These are phyloP conservation scores for Puccinia hordei DNA, from an alignment of 1,284 basidiomycete genomes.

Conservation along the genomic window DNA sequence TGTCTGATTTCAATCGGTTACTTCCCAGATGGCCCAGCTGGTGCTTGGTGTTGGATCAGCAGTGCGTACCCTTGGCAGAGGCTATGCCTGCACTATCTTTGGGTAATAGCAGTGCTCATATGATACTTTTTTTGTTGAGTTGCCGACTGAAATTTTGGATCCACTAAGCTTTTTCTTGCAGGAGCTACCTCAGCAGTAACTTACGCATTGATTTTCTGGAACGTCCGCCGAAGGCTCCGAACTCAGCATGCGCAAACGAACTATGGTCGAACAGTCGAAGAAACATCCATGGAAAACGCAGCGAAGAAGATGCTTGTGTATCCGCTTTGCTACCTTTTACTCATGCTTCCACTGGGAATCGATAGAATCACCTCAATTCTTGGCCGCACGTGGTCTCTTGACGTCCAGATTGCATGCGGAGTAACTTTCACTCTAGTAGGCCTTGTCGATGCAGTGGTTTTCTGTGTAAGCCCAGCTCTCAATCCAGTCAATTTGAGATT, in stretches of 20 bases:
- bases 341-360: constrained; percentile 39
- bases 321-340: constrained; percentile 45
- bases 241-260: constrained; percentile 11
- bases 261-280: constrained; percentile 24
- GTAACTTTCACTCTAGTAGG: constrained; percentile 36
- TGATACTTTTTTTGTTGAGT: background rate
- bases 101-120: constrained; percentile 4
- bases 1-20: background rate
- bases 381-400: constrained; percentile 27
- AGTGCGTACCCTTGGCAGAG: constrained; percentile 26
- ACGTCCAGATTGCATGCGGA: constrained; percentile 45
- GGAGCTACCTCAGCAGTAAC: constrained; percentile 32
- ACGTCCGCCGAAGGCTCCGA: constrained; percentile 31
- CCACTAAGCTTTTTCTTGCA: constrained; percentile 25
- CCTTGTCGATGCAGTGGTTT: constrained; percentile 41
- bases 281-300: constrained; percentile 43
- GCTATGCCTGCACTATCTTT: constrained; percentile 45
- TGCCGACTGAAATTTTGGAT: background rate
- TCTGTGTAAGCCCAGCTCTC: constrained; percentile 18
- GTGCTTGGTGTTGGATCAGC: constrained; percentile 50
- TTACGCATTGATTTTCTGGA: constrained; percentile 36
- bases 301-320: constrained; percentile 48
- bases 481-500: background rate
- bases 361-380: constrained; percentile 27
- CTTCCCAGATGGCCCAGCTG: constrained; percentile 39